These are phyloP conservation scores for Beta vulgaris DNA, from an alignment of 148 eudicot species.

Conservation along the genomic window DNA sequence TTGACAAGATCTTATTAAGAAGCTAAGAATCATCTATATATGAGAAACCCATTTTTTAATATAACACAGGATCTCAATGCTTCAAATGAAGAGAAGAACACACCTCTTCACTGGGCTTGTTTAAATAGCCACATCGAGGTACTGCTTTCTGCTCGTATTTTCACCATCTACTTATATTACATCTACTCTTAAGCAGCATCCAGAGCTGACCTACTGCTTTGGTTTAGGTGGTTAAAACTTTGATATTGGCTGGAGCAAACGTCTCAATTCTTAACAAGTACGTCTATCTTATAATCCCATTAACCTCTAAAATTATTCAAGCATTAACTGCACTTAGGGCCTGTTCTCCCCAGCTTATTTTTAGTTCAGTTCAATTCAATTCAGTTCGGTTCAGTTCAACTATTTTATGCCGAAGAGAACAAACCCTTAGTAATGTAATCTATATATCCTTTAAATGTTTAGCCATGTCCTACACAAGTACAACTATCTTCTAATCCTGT, in stretches of 20 bases:
- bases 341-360: too few relatives aligned
- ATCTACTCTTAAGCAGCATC: not conserved
- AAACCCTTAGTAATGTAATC: too few relatives aligned
- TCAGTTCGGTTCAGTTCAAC: too few relatives aligned
- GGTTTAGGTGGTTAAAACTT: constrained; percentile 60
- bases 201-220: not conserved
- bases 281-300: not conserved
- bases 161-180: not conserved
- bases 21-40: not conserved
- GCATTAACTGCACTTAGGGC: too few relatives aligned
- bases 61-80: constrained; percentile 68
- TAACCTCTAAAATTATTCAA: too few relatives aligned
- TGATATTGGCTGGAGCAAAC: constrained; percentile 69
- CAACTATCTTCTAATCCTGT: not conserved
- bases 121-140: constrained; percentile 83
- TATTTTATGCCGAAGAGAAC: too few relatives aligned
- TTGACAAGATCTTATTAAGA: not conserved
- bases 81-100: constrained; percentile 64
- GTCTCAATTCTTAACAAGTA: constrained; percentile 65
- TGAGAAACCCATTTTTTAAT: not conserved
- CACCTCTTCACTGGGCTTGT: constrained; percentile 96
- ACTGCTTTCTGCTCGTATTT: constrained; percentile 12
- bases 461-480: too few relatives aligned
- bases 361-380: too few relatives aligned
- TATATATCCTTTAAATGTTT: too few relatives aligned